Evolutionary conservation across 306 rosid species (phyloP).

Genomic region (Mucuna pruriens): DNA sequence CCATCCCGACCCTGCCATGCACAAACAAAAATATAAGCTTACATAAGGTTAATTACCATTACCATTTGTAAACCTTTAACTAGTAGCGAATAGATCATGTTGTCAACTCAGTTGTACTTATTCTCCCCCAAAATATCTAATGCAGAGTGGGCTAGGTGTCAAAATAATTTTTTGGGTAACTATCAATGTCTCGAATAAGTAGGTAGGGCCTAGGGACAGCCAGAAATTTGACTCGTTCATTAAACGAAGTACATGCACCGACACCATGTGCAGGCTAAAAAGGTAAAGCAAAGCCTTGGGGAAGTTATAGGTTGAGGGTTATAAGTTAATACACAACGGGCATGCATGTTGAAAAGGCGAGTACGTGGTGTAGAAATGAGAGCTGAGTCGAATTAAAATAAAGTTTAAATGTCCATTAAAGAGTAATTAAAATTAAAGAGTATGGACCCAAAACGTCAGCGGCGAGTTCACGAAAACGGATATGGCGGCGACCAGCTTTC

Average conservation of each 20-base stretch:
- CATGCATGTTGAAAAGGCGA: neutral
- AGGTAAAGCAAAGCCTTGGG: neutral
- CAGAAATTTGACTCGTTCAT: neutral
- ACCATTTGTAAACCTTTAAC: neutral
- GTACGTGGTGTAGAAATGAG: too few species aligned
- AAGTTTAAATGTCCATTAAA: too few species aligned
- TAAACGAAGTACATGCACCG: neutral
- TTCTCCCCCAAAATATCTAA: neutral
- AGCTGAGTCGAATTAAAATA: too few species aligned
- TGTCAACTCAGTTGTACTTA: too few species aligned
- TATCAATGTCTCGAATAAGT: neutral
- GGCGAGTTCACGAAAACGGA: slow-evolving; percentile 95
- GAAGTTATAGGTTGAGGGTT: neutral
- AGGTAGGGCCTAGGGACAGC: neutral
- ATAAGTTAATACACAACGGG: neutral
- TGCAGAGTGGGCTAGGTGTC: neutral
- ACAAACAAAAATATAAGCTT: neutral
- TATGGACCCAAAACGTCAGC: slow-evolving; percentile 78
- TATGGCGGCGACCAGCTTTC: slow-evolving; percentile 82
- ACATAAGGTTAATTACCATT: neutral
- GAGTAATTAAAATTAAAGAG: neutral
- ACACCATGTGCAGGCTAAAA: neutral
- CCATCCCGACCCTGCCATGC: slow-evolving; percentile 82
- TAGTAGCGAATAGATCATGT: neutral
- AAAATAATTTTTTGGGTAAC: neutral